phyloP scores from a whole-genome alignment of 371 early-diverging fungal genomes.

The Mortierella sp. region DNA sequence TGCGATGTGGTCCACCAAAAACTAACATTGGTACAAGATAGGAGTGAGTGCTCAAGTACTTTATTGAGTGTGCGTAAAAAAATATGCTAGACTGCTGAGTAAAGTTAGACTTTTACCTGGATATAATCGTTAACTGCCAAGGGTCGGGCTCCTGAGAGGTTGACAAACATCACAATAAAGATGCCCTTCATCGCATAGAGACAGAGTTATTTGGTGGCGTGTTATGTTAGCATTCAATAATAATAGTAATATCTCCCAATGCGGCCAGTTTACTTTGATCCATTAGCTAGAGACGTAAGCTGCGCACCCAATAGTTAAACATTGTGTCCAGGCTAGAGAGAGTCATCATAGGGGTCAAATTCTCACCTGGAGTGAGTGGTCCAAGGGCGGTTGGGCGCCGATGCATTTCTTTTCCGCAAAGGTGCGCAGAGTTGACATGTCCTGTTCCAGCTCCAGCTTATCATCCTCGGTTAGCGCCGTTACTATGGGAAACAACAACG shows the following conservation, averaged over 20 bases:
- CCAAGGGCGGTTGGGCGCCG: background rate
- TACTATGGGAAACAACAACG: slow-evolving; percentile 7
- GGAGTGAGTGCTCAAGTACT: background rate
- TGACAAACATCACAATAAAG: slow-evolving; percentile 36
- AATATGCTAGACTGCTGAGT: background rate
- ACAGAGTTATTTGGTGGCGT: background rate
- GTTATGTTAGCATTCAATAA: background rate
- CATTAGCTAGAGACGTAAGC: too few relatives aligned
- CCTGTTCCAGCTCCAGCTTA: slow-evolving; percentile 18
- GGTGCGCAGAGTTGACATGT: slow-evolving; percentile 20
- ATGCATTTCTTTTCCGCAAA: slow-evolving; percentile 42
- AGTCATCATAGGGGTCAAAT: background rate
- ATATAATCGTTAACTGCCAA: slow-evolving; percentile 34
- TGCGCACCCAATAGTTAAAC: too few relatives aligned
- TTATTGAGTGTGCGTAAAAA: background rate
- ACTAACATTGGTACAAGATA: slow-evolving; percentile 7
- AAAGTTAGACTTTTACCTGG: slow-evolving; percentile 22
- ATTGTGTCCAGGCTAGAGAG: too few relatives aligned
- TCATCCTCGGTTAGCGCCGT: slow-evolving; percentile 34
- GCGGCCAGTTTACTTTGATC: too few relatives aligned
- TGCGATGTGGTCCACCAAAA: slow-evolving; percentile 46
- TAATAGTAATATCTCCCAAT: too few relatives aligned
- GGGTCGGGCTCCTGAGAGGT: slow-evolving; percentile 27
- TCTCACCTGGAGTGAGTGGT: slow-evolving; percentile 37
- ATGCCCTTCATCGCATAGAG: slow-evolving; percentile 17